Evolutionary conservation across 2,329 filamentous ascomycete genomes (phyloP), one percentile per base, ranked within the genome.

Genomic region (Neofusicoccum ribis): DNA sequence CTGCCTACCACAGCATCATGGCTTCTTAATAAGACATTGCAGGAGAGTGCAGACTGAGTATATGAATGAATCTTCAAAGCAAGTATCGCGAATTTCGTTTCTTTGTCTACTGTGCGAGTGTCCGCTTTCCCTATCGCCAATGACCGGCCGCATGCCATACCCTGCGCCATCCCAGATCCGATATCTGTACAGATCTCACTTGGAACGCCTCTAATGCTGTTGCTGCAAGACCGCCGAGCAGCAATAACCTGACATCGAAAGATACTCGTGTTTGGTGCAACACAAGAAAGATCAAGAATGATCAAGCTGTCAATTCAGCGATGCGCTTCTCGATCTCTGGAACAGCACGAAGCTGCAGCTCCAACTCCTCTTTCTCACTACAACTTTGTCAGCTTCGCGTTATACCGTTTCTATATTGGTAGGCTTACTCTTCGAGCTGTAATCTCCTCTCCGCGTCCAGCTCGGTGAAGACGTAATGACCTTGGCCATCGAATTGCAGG

Each of bases 401-500:
- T 3, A 3, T 17, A 4, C 20, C 31, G 68, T 20, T 39, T 51
- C 12, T 17, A 17, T 31, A 37, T 11, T 41, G 27, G 20, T 3
- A 14, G 15, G 79, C 83, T 77, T 78, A 86, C 84, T 99, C 95
- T 82, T 99, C 95, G 58, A 99, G 83, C 77, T 88, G 86, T 77
- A 98, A 78, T 67, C 95, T 84, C 76, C 85, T 88, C 71, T 97
- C 94, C 17, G 94, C 94, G 77, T 99, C 95, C 58, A 99, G 81
- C 65, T 86, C 86, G 0, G 93, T 96, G 73, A 99, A 99, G 41
- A 97, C 87, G 72, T 91, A 97, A 59, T 92, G 84, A 0, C 95
- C 95, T 78, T 97, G 92, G 0, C 95, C 95, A 77, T 98, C 94
- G 76, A 99, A 99, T 78, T 99, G 95, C 74, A 99, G 78, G 67